Base-by-base conservation (phyloP, 768 basidiomycete genomes). In the Pleurotus sapidus region DNA sequence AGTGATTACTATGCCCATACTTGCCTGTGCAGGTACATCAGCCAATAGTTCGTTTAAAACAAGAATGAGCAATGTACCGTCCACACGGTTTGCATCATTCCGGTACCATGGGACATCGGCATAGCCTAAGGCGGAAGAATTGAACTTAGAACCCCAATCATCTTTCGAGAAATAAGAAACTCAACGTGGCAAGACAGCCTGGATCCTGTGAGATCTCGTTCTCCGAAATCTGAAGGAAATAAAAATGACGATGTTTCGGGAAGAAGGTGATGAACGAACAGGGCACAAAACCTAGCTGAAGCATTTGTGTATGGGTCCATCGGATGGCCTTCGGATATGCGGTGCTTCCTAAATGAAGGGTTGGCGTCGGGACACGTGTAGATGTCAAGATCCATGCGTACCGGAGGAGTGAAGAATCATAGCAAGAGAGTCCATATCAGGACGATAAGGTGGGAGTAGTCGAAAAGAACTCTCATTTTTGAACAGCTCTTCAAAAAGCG, bases 341-440 rank as follows among this genome's bases (percentile, higher is more conserved):
- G 0, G 73, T 71, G 42, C 70, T 69, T 40, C 60, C 67, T 64
- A 49, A n/a, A 23, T 25, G 9, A 40, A 25, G 20, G 8, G 20
- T 34, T 5, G 15, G 12, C 7, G 14, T 5, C 25, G 24, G 8
- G 50, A 34, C 25, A 18, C 9, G 3, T 30, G 9, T 12, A 24
- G 23, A 5, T 47, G 15, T 5, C 14, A 14, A 20, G 2, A 40
- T 24, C 30, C 15, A 6, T 17, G 39, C 58, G 11, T 45, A 43
- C 73, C 72, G 0, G 74, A 74, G 0, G 74, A 76, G 56, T 74
- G 73, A 3, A 75, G 57, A 38, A 69, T 71, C 42, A 61, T 38
- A 3, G 47, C 50, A 7, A 42, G 43, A 3, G 51, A 54, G 40
- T 60, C 56, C 6, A 60, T 55, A 3, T 61, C 58, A 12, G 43